Percentiles rank a stretch among this genome's conserved stretches.
phyloP scores from a whole-genome alignment of 352 stramenopile genomes.

The Pythium coloratum region DNA sequence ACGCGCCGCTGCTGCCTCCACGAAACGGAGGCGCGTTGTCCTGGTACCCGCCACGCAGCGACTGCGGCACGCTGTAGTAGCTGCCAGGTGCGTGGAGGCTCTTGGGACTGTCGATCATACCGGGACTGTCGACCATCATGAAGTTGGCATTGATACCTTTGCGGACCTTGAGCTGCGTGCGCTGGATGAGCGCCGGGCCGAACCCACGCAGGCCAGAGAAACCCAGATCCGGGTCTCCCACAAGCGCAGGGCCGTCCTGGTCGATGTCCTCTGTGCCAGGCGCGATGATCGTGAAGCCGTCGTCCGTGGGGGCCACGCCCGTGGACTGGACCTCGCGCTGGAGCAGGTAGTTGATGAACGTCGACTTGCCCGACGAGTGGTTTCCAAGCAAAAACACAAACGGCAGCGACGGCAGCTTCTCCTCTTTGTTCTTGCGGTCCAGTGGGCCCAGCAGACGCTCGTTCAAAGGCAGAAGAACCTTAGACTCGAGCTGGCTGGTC shows the following conservation, averaged over 20 bases:
- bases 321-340: conserved; percentile 96
- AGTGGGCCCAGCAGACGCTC: conserved; percentile 85
- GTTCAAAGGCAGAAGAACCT: conserved; percentile 80
- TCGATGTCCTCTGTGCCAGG: conserved; percentile 95
- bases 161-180: conserved; percentile 98
- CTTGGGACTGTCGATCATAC: conserved; percentile 98
- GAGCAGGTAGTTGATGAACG: conserved; percentile 99
- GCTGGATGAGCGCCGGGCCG: conserved; percentile 97
- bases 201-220: conserved; percentile 96
- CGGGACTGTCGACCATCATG: conserved; percentile 98
- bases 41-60: conserved; percentile 27
- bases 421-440: conserved; percentile 87
- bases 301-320: conserved; percentile 99
- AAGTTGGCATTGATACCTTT: conserved; percentile 93
- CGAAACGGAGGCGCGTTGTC: conserved; percentile 9
- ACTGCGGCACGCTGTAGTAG: conserved; percentile 44
- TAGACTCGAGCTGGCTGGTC: conserved; percentile 70
- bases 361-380: conserved; percentile 98
- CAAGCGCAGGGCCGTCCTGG: conserved; percentile 93
- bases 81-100: conserved; percentile 56
- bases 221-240: conserved; percentile 98
- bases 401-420: conserved; percentile 92
- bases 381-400: conserved; percentile 99
- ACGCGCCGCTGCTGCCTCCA: conserved; percentile 10
- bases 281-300: conserved; percentile 99